These are phyloP conservation scores for Globomyces pollinis-pini DNA, from an alignment of 192 early-diverging fungal genomes.

Conservation along the genomic window DNA sequence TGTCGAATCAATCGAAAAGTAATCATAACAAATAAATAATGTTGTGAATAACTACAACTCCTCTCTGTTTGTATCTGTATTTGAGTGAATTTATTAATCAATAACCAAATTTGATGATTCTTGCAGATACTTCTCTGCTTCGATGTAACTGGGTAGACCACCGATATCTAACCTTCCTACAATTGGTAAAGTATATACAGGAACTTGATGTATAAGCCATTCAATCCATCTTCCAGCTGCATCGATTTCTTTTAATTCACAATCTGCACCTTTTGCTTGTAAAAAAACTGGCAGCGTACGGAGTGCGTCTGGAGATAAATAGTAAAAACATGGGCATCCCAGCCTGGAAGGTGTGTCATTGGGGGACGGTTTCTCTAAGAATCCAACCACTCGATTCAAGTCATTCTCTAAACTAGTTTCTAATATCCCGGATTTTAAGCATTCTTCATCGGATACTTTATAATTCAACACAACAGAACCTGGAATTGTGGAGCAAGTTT, in stretches of 20 bases:
- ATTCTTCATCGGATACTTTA: slow-evolving; percentile 40
- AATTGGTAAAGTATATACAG: slow-evolving; percentile 32
- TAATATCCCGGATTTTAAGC: slow-evolving; percentile 48
- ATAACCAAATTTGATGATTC: too few species aligned
- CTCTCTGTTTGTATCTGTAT: too few species aligned
- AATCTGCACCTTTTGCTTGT: slow-evolving; percentile 21
- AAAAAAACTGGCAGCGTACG: slow-evolving; percentile 34
- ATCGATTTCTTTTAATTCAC: slow-evolving; percentile 39
- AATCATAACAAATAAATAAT: not conserved
- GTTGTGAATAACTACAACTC: not conserved
- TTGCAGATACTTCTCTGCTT: slow-evolving; percentile 31
- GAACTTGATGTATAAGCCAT: slow-evolving; percentile 30
- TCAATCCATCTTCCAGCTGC: slow-evolving; percentile 48
- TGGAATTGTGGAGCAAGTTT: not conserved
- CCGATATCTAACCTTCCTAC: slow-evolving; percentile 57
- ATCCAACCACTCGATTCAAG: slow-evolving; percentile 21
- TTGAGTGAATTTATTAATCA: not conserved
- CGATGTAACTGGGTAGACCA: slow-evolving; percentile 44
- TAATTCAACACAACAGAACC: slow-evolving; percentile 40
- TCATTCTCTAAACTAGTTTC: slow-evolving; percentile 19
- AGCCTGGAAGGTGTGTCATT: slow-evolving; percentile 29
- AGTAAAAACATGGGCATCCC: slow-evolving; percentile 60
- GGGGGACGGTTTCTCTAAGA: slow-evolving; percentile 51
- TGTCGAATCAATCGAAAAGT: slow-evolving; percentile 45
- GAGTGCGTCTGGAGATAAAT: slow-evolving; percentile 22